phyloP scores from a whole-genome alignment of 106 monocot species.

The Phalaenopsis aphrodite region DNA sequence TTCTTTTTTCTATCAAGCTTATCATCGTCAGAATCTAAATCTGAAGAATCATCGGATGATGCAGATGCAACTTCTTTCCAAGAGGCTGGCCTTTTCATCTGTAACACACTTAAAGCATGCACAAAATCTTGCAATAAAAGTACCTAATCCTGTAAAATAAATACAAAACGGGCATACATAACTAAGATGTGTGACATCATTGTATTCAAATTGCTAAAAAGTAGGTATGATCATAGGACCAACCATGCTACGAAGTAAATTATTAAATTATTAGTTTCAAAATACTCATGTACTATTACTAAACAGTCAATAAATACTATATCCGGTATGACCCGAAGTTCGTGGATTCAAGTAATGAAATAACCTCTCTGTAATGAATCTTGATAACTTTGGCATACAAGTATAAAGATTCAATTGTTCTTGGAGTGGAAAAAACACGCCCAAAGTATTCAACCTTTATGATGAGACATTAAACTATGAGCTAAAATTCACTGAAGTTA shows the following conservation, averaged over 20 bases:
- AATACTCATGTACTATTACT: background rate
- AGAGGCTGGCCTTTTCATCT: conserved; percentile 4
- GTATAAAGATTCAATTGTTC: too few species aligned
- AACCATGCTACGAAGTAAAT: background rate
- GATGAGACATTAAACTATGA: too few species aligned
- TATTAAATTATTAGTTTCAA: background rate
- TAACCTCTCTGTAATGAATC: background rate
- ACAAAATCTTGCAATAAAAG: background rate
- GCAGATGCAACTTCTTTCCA: background rate
- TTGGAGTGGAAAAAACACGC: too few species aligned
- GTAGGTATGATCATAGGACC: background rate
- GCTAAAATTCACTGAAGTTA: too few species aligned
- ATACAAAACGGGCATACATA: background rate
- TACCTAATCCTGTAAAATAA: background rate
- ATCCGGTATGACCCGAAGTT: background rate
- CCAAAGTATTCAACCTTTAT: too few species aligned
- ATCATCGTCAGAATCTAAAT: conserved; percentile 6
- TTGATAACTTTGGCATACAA: background rate
- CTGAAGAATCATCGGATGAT: conserved; percentile 9
- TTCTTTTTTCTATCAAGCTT: background rate
- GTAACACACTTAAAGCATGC: background rate
- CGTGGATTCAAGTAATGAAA: background rate
- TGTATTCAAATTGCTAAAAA: background rate
- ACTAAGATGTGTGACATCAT: background rate
- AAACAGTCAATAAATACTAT: background rate